phyloP scores from a whole-genome alignment of 495 filamentous ascomycete species.

The Penicillium bialowiezense region DNA sequence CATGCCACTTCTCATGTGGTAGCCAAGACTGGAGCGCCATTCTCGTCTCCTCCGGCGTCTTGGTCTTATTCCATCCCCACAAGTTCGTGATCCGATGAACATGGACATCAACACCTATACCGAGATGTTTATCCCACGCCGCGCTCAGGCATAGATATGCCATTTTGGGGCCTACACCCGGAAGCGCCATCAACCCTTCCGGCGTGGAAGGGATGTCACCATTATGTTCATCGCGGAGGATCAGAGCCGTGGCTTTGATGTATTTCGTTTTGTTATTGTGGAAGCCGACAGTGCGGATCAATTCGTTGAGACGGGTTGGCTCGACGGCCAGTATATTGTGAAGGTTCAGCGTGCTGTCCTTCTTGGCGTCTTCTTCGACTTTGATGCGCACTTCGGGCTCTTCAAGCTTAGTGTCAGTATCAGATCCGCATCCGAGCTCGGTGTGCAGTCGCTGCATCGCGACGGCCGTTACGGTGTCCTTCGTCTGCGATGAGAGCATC shows the following conservation, averaged over 20 bases:
- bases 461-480: slow-evolving; percentile 87
- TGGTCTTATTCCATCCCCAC: slow-evolving; percentile 90
- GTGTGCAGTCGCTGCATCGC: slow-evolving; percentile 78
- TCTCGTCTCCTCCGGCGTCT: slow-evolving; percentile 82
- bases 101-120: slow-evolving; percentile 67
- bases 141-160: slow-evolving; percentile 84
- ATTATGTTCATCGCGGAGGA: slow-evolving; percentile 64
- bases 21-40: slow-evolving; percentile 77
- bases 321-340: slow-evolving; percentile 75
- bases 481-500: slow-evolving; percentile 97
- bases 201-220: slow-evolving; percentile 84
- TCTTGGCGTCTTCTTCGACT: slow-evolving; percentile 15
- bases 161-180: slow-evolving; percentile 97
- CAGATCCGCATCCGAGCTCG: slow-evolving; percentile 52
- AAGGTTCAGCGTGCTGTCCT: slow-evolving; percentile 61
- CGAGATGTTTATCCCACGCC: slow-evolving; percentile 60
- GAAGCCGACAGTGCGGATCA: slow-evolving; percentile 87
- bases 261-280: slow-evolving; percentile 95
- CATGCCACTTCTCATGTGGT: slow-evolving; percentile 84
- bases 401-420: not conserved
- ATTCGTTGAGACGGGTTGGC: slow-evolving; percentile 64
- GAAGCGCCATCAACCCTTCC: slow-evolving; percentile 72
- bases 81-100: slow-evolving; percentile 91
- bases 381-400: slow-evolving; percentile 22
- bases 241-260: slow-evolving; percentile 72